Base-by-base conservation (phyloP, 257 asterid genomes). In the Plantago elongata region DNA sequence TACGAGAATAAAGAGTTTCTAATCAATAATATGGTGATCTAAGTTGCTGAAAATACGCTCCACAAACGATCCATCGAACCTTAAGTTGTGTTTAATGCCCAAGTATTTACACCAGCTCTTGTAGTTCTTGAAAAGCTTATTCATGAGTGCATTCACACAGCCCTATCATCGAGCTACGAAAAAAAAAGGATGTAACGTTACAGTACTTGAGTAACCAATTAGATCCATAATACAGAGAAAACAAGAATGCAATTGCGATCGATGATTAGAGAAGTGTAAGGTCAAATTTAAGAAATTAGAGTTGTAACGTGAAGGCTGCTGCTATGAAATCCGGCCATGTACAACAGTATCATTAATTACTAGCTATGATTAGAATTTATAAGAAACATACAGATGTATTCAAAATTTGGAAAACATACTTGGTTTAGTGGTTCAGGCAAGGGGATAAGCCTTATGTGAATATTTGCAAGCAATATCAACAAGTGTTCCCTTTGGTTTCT, bases 401-500 rank as follows among this genome's bases (percentile, higher is more conserved):
- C 38, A 14, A 58, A 14, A 58, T 38, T 10, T 48, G 9, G 45
- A 46, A 40, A 58, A 58, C 76, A 40, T 80, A 81, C 95, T 83
- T 73, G 79, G 72, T 74, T 77, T 44, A 72, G 90, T 50, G 84
- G 84, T 71, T 87, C 93, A 1, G 93, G 81, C 80, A 77, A 84
- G 57, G 90, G 95, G 71, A 72, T 44, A 66, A 87, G 88, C 79
- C 93, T 84, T 64, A 79, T 75, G 60, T 84, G 90, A 69, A 84
- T 78, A 65, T 84, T 84, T 22, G 88, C 85, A 71, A 87, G 84
- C 75, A 87, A 69, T 68, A 87, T 59, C 69, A 67, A 77, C 77
- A 87, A 68, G 78, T 84, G 84, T 77, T 87, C 95, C 85, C 93
- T 75, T 69, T 87, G 87, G 71, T 87, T 87, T 71, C 95, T 80